Evolutionary conservation across 2,329 filamentous ascomycete species (phyloP).

Genomic region (Trichoderma koningii): DNA sequence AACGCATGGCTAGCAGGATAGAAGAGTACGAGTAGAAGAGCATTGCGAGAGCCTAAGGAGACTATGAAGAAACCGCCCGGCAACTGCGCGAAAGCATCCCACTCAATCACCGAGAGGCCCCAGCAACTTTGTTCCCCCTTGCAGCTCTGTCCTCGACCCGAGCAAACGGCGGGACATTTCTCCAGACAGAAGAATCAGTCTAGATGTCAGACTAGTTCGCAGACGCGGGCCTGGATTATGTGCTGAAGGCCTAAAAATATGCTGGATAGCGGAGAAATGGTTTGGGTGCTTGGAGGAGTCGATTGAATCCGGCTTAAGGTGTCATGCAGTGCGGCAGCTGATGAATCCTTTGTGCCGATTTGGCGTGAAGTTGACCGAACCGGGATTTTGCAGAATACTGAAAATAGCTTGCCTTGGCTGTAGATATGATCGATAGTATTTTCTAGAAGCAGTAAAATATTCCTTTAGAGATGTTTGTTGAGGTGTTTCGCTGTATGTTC

Average conservation of each 20-base stretch:
- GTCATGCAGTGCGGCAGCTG: background rate
- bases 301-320: background rate
- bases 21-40: too few species aligned
- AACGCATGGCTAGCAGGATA: background rate
- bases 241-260: background rate
- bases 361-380: too few species aligned
- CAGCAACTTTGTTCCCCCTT: too few species aligned
- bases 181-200: too few species aligned
- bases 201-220: background rate
- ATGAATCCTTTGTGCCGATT: background rate
- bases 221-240: background rate
- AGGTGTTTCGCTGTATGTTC: background rate
- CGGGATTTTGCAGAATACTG: too few species aligned
- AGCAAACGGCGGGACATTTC: too few species aligned
- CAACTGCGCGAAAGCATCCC: too few species aligned
- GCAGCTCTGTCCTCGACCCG: too few species aligned
- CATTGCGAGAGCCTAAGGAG: too few species aligned
- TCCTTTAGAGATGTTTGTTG: background rate
- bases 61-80: too few species aligned
- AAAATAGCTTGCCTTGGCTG: too few species aligned
- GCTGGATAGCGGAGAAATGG: background rate
- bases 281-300: background rate
- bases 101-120: too few species aligned
- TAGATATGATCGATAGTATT: background rate
- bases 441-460: background rate